Evolutionary conservation across 441 rosid genomes (phyloP), one percentile per base, ranked within the genome.

Genomic region (Isatis lusitanica): DNA sequence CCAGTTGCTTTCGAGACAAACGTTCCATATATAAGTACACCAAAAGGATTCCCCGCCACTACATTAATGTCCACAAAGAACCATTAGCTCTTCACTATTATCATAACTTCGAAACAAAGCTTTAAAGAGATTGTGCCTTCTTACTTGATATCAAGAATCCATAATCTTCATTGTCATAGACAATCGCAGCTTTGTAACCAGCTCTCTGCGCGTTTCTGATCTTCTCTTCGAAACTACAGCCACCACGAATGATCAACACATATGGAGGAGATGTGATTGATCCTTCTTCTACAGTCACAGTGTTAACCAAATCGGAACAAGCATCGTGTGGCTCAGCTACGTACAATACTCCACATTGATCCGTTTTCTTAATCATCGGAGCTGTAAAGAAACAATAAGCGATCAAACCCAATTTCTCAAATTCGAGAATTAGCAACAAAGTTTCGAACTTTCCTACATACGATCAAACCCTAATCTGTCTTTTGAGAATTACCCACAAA

Each of bases 11-110:
- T 94, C 11, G 96, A 81, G 51, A 94, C 83, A 74, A 94, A 94
- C 33, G 92, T 89, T 0, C 90, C 99, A 67, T 83, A 87, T 12
- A 90, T 94, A 75, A 76, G 76, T 73, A 90, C 87, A 46, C 96
- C 98, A 83, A 81, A 83, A 4, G 98, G 81, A 47, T 75, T 84
- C 55, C 99, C 99, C 15, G 97, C 88, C 99, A 94, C 99, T 94
- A 85, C 76, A 85, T 24, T 39, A 5, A 59, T 50, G 64, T 42
- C 58, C 42, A 62, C 52, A 55, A 26, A 61, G 17, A 62, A 55
- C 60, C 60, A 56, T 68, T 9, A 71, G 28, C 12, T 21, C 16
- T 57, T 47, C 24, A 9, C 6, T 9, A 73, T 18, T 7, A 43
- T 1, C 1, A 40, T 4, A 62, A 17, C 35, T 52, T n/a, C 6